Evolutionary conservation across 164 flowering plant genomes (phyloP).

Genomic region (Liquidambar formosana): DNA sequence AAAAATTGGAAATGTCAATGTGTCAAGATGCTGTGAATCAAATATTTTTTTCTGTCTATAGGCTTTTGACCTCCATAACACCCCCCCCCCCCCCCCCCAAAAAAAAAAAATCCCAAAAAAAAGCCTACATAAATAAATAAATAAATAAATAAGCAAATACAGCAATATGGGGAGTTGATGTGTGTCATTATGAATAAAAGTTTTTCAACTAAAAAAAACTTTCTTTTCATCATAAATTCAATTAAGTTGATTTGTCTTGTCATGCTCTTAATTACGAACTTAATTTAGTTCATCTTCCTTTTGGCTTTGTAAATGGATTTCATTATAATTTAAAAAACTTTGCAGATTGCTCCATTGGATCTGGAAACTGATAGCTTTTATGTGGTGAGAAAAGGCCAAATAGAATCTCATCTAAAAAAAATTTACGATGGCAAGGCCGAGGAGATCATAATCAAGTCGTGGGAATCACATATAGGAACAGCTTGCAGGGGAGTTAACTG

Average conservation of each 20-base stretch:
- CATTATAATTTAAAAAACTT: not conserved
- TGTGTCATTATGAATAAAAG: too few relatives aligned
- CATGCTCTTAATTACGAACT: not conserved
- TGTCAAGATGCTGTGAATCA: too few relatives aligned
- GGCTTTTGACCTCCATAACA: too few relatives aligned
- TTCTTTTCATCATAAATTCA: not conserved
- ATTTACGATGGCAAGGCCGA: slow-evolving; percentile 73
- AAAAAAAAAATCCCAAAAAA: too few relatives aligned
- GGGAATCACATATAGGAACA: slow-evolving; percentile 76
- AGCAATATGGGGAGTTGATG: too few relatives aligned
- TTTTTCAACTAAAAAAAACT: not conserved
- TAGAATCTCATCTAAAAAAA: slow-evolving; percentile 61
- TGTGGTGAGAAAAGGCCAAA: slow-evolving; percentile 47
- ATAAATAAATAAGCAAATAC: too few relatives aligned
- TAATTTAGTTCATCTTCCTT: not conserved
- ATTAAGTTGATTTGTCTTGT: not conserved
- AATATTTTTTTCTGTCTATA: too few relatives aligned
- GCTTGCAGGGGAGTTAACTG: slow-evolving; percentile 83
- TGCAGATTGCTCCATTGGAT: slow-evolving; percentile 90
- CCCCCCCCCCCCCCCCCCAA: too few relatives aligned
- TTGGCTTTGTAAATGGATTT: not conserved
- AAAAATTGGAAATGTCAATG: too few relatives aligned
- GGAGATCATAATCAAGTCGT: slow-evolving; percentile 72
- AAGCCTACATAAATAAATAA: too few relatives aligned
- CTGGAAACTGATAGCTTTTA: slow-evolving; percentile 76